phyloP scores from a whole-genome alignment of 1,139 yeast genomes.

The Zygosaccharomyces sapae region DNA sequence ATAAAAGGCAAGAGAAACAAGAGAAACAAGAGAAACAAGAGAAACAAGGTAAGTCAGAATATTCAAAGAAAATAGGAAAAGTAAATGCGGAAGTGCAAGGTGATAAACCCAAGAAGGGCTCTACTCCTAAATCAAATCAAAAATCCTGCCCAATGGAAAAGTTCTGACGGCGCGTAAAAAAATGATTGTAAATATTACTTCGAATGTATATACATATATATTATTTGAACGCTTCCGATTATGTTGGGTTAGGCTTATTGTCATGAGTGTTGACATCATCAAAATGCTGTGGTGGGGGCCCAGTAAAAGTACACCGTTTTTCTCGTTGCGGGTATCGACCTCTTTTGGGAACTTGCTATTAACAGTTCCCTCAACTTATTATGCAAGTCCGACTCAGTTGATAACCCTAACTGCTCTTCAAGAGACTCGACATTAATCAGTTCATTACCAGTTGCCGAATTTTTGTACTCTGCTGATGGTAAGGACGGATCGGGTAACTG shows the following conservation, averaged over 20 bases:
- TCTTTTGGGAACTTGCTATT: conserved; percentile 29
- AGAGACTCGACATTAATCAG: conserved; percentile 27
- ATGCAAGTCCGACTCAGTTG: conserved; percentile 36
- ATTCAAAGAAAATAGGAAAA: too few species aligned
- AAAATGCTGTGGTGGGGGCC: conserved; percentile 24
- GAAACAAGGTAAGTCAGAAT: too few species aligned
- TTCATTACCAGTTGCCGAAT: conserved; percentile 19
- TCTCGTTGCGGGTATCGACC: conserved; percentile 28
- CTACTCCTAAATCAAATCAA: conserved; percentile 42
- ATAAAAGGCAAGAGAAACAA: conserved; percentile 9
- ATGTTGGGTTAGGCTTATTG: neutral
- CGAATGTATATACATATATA: too few species aligned
- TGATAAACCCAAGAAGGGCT: conserved; percentile 6
- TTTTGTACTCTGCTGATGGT: conserved; percentile 5
- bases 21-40: conserved; percentile 10
- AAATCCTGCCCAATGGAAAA: conserved; percentile 59
- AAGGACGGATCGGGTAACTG: conserved; percentile 17
- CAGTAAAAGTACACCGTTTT: conserved; percentile 34
- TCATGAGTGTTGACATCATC: conserved; percentile 18
- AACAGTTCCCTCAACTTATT: conserved; percentile 30
- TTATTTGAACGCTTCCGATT: conserved; percentile 5
- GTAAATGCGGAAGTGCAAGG: conserved; percentile 4
- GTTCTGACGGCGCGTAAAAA: conserved; percentile 47
- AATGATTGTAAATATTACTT: conserved; percentile 8
- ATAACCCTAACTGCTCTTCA: conserved; percentile 27